Base-by-base conservation (phyloP, 352 stramenopile genomes). In the Globisporangium orthogonon region DNA sequence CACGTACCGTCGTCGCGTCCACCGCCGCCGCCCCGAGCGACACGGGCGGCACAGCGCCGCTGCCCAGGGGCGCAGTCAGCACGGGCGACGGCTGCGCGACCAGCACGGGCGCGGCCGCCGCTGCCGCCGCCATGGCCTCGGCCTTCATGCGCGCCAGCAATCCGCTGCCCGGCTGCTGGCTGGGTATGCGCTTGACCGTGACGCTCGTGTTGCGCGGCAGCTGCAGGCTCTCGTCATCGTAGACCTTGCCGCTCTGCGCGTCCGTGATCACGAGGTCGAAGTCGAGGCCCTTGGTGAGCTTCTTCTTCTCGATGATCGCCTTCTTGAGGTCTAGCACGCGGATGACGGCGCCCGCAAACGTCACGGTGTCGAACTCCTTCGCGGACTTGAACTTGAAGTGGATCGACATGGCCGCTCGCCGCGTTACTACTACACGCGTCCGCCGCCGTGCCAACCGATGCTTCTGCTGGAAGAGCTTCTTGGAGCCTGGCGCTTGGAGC, bases 301-400 rank as follows among this genome's bases (percentile, higher is more conserved):
- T 95, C 70, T 97, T 97, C 67, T 96, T 91, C 50, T 97, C 89
- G 46, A 97, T 90, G 59, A 97, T 97, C 33, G 87, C 87, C 62
- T 95, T 91, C 73, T 97, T 96, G n/a, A 97, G 73, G 69, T 95
- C 86, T 35, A 94, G 56, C 50, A 95, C 82, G 58, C 83, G 82
- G 68, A 95, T 95, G 47, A 91, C 81, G 11, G 84, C 82, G 60
- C 86, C 86, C 5, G 80, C 68, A 54, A 95, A 94, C 45, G 81
- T 89, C 31, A 95, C 83, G 33, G 83, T 94, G 65, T 91, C 83
- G 62, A 94, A 95, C 66, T 93, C 83, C 71, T 94, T 95, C 54
- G 84, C 83, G 30, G 80, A 90, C 64, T 95, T 95, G 74, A 95
- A 95, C 66, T 94, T 94, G 73, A 94, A 95, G 60, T 95, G 86